A percentile compares a stretch with the other conserved stretches of the same genome.
Conservation (phyloP, 164 flowering plant species). For the Brasenia schreberi region DNA sequence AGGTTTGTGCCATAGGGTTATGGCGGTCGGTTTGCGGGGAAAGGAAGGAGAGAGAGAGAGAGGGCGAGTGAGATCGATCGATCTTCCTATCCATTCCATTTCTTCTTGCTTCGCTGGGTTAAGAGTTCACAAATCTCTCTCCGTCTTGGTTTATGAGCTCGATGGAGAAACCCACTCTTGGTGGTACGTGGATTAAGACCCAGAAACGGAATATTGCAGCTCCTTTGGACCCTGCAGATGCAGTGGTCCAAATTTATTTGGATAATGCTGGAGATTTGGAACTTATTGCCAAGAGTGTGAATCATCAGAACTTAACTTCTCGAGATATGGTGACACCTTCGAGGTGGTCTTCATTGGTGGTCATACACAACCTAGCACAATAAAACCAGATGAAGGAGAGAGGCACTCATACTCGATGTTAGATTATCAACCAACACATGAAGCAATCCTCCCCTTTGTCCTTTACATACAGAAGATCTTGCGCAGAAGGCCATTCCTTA, state of each 20-base stretch:
- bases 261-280: conserved; percentile 99
- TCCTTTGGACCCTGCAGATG: conserved; percentile 99
- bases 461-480: conserved; percentile 84
- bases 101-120: not conserved
- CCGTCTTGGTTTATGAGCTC: conserved; percentile 37
- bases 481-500: conserved; percentile 83
- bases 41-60: not conserved
- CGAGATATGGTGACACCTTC: conserved; percentile 97
- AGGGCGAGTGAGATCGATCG: not conserved
- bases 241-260: conserved; percentile 99
- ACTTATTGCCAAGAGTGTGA: conserved; percentile 81
- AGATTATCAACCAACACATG: conserved; percentile 78
- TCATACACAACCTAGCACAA: conserved; percentile 95
- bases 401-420: conserved; percentile 76
- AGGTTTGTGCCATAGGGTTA: too few species aligned
- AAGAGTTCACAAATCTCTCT: conserved; percentile 6
- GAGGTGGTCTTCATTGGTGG: conserved; percentile 95
- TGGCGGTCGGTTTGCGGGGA: not conserved
- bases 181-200: conserved; percentile 99
- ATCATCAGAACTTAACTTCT: conserved; percentile 83
- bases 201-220: conserved; percentile 99
- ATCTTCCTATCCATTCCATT: not conserved
- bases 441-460: conserved; percentile 77
- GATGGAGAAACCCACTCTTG: too few species aligned
- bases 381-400: conserved; percentile 96